phyloP scores from a whole-genome alignment of 345 rosid species.

The Linum tenue region DNA sequence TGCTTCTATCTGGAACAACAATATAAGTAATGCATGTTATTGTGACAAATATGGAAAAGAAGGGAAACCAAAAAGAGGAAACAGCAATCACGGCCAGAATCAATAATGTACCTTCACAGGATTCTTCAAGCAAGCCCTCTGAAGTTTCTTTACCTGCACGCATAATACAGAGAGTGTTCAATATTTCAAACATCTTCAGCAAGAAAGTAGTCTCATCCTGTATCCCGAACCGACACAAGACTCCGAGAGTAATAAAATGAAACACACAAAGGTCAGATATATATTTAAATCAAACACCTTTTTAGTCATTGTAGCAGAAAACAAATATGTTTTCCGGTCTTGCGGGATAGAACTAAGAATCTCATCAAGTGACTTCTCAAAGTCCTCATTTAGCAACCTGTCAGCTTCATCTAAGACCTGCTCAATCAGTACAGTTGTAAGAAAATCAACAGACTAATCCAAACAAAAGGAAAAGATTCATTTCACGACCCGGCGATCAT shows the following conservation, averaged over 20 bases:
- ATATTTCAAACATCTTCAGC: conserved; percentile 4
- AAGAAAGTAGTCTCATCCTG: neutral
- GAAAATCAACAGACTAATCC: neutral
- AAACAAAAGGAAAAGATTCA: too few species aligned
- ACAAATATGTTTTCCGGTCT: conserved; percentile 63
- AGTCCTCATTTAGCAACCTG: conserved; percentile 83
- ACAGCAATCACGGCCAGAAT: neutral
- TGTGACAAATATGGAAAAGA: conserved; percentile 3
- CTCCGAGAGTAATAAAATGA: neutral
- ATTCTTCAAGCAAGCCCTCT: conserved; percentile 81
- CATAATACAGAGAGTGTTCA: conserved; percentile 15
- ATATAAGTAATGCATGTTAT: conserved; percentile 11
- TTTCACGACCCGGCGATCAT: neutral
- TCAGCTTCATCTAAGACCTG: conserved; percentile 98
- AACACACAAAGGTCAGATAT: neutral
- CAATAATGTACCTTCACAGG: conserved; percentile 67
- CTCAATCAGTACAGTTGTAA: conserved; percentile 10
- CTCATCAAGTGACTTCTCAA: conserved; percentile 80
- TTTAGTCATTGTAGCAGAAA: conserved; percentile 98
- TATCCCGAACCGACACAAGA: neutral
- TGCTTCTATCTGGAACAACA: conserved; percentile 67
- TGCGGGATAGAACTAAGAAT: conserved; percentile 67
- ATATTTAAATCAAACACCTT: conserved; percentile 34
- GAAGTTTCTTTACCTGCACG: conserved; percentile 74
- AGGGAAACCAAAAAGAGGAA: neutral